A percentile compares a stretch with the other conserved stretches of the same genome.
These are phyloP conservation scores for Candida morakotiae DNA, from an alignment of 805 yeast species.

Conservation along the genomic window DNA sequence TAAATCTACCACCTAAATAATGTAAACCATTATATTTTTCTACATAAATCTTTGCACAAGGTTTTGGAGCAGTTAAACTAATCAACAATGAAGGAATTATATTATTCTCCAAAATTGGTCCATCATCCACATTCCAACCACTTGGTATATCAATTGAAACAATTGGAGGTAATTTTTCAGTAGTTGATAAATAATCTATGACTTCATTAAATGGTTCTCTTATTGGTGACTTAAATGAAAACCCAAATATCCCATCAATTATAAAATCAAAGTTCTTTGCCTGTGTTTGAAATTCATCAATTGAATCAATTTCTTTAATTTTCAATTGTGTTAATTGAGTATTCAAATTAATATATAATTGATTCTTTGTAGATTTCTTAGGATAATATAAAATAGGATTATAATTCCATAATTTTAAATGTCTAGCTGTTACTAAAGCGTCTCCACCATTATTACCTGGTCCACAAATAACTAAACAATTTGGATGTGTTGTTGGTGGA, in stretches of 20 bases:
- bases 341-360: constrained; percentile 54
- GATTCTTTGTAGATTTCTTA: constrained; percentile 49
- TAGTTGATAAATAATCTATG: constrained; percentile 20
- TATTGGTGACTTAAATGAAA: constrained; percentile 86
- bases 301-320: constrained; percentile 50
- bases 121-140: constrained; percentile 94
- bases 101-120: constrained; percentile 46
- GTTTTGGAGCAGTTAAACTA: constrained; percentile 92
- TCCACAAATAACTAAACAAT: constrained; percentile 73
- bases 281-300: constrained; percentile 25
- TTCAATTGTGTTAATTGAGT: constrained; percentile 64
- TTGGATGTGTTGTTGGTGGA: constrained; percentile 38
- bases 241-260: constrained; percentile 88
- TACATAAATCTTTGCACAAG: constrained; percentile 58
- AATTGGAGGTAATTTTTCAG: constrained; percentile 48
- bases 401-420: constrained; percentile 67
- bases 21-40: constrained; percentile 39
- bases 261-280: constrained; percentile 24
- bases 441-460: constrained; percentile 99
- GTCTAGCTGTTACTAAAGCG: constrained; percentile 94
- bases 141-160: constrained; percentile 89
- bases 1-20: constrained; percentile 88
- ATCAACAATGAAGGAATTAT: constrained; percentile 68
- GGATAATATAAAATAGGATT: constrained; percentile 79
- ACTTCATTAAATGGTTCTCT: constrained; percentile 67